Evolutionary conservation across 352 stramenopile species (phyloP).

Genomic region (Pythium aristosporum): DNA sequence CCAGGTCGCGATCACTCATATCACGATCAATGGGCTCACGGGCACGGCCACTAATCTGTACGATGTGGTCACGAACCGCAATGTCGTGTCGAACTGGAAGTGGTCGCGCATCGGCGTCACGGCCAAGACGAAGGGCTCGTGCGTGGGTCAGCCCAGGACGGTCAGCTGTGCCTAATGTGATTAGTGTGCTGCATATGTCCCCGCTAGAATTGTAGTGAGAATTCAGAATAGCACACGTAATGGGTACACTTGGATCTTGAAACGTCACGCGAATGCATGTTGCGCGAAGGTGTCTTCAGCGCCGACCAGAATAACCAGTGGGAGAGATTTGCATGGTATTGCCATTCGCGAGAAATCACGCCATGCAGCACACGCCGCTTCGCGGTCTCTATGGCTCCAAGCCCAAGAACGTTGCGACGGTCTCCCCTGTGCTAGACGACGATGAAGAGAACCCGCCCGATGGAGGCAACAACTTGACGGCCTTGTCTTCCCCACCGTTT

Average conservation of each 20-base stretch:
- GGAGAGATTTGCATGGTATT: not conserved
- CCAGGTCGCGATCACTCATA: slow-evolving; percentile 1
- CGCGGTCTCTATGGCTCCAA: slow-evolving; percentile 46
- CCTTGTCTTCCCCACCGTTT: slow-evolving; percentile 1
- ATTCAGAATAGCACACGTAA: not conserved
- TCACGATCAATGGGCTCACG: not conserved
- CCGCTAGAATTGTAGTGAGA: too few relatives aligned
- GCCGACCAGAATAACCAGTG: not conserved
- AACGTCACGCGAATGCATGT: not conserved
- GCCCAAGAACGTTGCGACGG: slow-evolving; percentile 47
- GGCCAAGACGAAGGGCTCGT: not conserved
- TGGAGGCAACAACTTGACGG: slow-evolving; percentile 21
- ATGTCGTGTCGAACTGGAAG: slow-evolving; percentile 16
- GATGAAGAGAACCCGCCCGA: slow-evolving; percentile 30
- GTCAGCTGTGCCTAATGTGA: not conserved
- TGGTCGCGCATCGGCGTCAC: slow-evolving; percentile 14
- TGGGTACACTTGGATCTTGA: slow-evolving; percentile 7
- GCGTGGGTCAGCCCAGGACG: not conserved
- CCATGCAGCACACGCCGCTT: slow-evolving; percentile 41
- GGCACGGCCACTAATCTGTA: slow-evolving; percentile 17
- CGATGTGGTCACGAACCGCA: slow-evolving; percentile 18
- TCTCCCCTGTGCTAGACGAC: slow-evolving; percentile 51
- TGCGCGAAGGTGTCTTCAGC: not conserved
- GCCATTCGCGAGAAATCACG: not conserved
- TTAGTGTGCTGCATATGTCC: too few relatives aligned